Evolutionary conservation across 2,329 filamentous ascomycete genomes (phyloP), one percentile per base, ranked within the genome.

Genomic region (Aspergillus aculeatus): DNA sequence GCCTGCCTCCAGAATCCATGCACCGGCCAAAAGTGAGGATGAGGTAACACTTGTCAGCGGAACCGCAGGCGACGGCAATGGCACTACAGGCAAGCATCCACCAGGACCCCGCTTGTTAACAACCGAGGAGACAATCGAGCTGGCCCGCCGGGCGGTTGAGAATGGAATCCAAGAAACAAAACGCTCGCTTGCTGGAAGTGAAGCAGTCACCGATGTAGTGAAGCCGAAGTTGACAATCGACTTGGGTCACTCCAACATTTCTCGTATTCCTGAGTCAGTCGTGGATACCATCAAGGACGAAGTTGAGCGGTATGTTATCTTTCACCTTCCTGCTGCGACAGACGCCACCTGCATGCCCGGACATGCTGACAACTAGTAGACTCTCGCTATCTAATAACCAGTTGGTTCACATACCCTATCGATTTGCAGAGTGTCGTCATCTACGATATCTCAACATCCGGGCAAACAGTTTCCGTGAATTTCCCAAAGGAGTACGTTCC

Each of bases 401-500:
- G 50, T 75, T 83, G n/a, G 76, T 78, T 56, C 75, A 79, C 58
- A 79, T 82, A 41, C 79, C 80, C 2, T 75, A 75, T 59, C 78
- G 78, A 11, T 82, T 82, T 52, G 75, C 77, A 11, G 78, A 81
- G 64, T 82, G 80, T 62, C 76, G 72, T 19, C 78, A 81, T 66
- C 74, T 82, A 49, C 75, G 77, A 32, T 82, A 82, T 63, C 78
- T 82, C 50, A 82, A 82, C 61, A 78, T 82, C 53, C 76, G 80
- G 55, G 75, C 77, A 12, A 82, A 82, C 60, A 77, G 77, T 55
- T 81, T 82, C 58, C 75, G 82, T 64, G 84, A 88, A 71, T 88
- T 90, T 67, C 87, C 87, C 50, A 81, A 82, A 68, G 82, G 83
- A 65, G 86, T 89, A 81, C 63, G 86, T 80, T 11, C 12, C 19